Evolutionary conservation across 1,284 basidiomycete species (phyloP), one percentile per base, ranked within the genome.

Genomic region (Porogramme epimiltina): DNA sequence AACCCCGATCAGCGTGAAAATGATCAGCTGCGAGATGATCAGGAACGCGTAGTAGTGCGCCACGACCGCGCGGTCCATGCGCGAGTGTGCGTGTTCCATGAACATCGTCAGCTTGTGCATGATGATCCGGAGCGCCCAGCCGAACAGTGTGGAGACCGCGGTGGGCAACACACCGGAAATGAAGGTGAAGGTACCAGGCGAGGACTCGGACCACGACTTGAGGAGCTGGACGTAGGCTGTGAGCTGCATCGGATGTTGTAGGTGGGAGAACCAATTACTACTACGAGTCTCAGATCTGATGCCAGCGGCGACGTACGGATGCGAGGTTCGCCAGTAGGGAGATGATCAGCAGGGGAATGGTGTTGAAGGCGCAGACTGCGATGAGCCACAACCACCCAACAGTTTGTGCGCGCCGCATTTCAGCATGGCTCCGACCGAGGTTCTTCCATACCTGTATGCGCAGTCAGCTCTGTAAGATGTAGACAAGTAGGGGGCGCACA

Each of bases 1-100:
- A 44, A 95, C 92, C 57, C 91, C 91, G 58, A 97, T 86, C 52
- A 98, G 70, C 22, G 93, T 95, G 75, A 98, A 97, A 68, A 97
- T 85, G 61, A 98, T 78, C 63, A 98, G 73, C 66, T 95, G 92
- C 47, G 87, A 89, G 67, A 95, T 88, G 55, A 96, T 85, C 69
- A 97, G 77, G 80, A 98, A 97, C 6, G 90, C 82, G 66, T 87
- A 98, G 72, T 97, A 97, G 33, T 93, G 85, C 19, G 91, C 92
- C 40, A 94, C 81, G 51, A 97, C 93, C 22, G 89, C 87, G 38
- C 95, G 88, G 62, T 97, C 95, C 42, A 95, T 79, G 38, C 86
- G 83, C 11, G 85, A 88, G 55, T 91, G 87, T 2, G 93, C 87
- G 46, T 82, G 73, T 33, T 92, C 93, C 74, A 93, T 90, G 68